These are phyloP conservation scores for Metarhizium brunneum DNA, from an alignment of 2,329 filamentous ascomycete species.

Conservation along the genomic window DNA sequence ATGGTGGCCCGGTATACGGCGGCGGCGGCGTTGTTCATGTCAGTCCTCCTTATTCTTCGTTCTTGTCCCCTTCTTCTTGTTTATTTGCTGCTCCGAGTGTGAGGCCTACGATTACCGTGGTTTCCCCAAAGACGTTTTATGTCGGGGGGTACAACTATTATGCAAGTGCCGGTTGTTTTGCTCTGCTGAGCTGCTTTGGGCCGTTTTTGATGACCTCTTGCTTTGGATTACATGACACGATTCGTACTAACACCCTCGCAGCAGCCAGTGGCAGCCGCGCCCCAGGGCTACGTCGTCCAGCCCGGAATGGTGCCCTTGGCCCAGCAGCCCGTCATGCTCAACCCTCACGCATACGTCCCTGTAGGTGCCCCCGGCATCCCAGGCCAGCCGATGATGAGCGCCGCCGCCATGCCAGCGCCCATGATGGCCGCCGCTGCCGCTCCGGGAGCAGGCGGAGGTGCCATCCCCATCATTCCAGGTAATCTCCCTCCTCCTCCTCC, in stretches of 20 bases:
- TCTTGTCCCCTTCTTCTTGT: neutral
- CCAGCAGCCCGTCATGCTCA: slow-evolving; percentile 24
- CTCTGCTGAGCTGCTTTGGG: neutral
- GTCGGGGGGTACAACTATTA: slow-evolving; percentile 25
- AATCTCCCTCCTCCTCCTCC: slow-evolving; percentile 14
- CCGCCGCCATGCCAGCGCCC: slow-evolving; percentile 13
- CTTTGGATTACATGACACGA: neutral
- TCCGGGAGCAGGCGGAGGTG: slow-evolving; percentile 9
- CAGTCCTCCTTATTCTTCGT: slow-evolving; percentile 14
- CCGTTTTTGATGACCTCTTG: neutral
- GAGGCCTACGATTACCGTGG: slow-evolving; percentile 17
- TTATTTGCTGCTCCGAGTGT: slow-evolving; percentile 14
- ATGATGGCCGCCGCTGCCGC: slow-evolving; percentile 14
- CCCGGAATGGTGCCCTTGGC: slow-evolving; percentile 9
- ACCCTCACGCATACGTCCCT: slow-evolving; percentile 16
- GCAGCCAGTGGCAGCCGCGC: slow-evolving; percentile 20
- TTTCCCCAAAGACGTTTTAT: slow-evolving; percentile 24
- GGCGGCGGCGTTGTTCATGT: slow-evolving; percentile 18
- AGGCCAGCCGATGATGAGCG: slow-evolving; percentile 21
- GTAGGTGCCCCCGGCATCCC: slow-evolving; percentile 11
- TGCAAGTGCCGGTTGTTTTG: slow-evolving; percentile 25
- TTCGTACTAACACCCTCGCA: slow-evolving; percentile 8
- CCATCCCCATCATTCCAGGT: slow-evolving; percentile 30
- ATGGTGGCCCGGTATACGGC: slow-evolving; percentile 17
- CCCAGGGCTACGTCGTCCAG: slow-evolving; percentile 22